Base-by-base conservation (phyloP, 2,329 filamentous ascomycete genomes). In the Didymella segeticola region DNA sequence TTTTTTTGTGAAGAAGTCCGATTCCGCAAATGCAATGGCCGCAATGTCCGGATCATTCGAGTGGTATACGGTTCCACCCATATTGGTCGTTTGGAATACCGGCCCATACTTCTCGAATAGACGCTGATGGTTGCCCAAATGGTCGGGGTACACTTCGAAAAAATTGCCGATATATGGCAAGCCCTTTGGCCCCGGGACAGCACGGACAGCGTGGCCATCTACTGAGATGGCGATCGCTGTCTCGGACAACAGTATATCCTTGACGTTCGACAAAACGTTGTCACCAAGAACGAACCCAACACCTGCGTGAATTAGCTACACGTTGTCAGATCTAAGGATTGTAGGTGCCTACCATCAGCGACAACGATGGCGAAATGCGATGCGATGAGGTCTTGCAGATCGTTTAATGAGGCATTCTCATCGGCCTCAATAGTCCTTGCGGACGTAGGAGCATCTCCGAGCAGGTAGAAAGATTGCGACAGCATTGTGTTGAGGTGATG, bases 151-250 rank as follows among this genome's bases (percentile, higher is more conserved):
- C 10, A 78, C 61, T 54, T 74, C 74, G 34, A 70, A 74, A 49
- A 68, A 74, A 55, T 68, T 75, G 15, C 75, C 75, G 8, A 74
- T 66, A 29, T 70, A 65, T 0, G 75, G 75, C 6, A 75, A 63
- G 8, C 70, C 69, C 22, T 56, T 57, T 15, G 75, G 82, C 2
- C 74, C 77, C 2, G 66, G 69, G 2, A 64, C 57, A 2, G 79
- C 73, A 1, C 78, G 79, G 6, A 84, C 78, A 4, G 56, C 49
- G 30, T 80, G 75, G 19, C 81, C 80, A 51, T 83, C 81, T 14
- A 84, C 75, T 4, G 75, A 78, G 57, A 83, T 74, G 48, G 57
- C 63, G 25, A 73, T 60, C 6, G 69, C 51, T 22, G 47, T 55
- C 17, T 57, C 29, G 25, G 60, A 60, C 0, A 57, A 51, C 17